These are phyloP conservation scores for Ogataea minuta DNA, from an alignment of 805 yeast species.

Conservation along the genomic window DNA sequence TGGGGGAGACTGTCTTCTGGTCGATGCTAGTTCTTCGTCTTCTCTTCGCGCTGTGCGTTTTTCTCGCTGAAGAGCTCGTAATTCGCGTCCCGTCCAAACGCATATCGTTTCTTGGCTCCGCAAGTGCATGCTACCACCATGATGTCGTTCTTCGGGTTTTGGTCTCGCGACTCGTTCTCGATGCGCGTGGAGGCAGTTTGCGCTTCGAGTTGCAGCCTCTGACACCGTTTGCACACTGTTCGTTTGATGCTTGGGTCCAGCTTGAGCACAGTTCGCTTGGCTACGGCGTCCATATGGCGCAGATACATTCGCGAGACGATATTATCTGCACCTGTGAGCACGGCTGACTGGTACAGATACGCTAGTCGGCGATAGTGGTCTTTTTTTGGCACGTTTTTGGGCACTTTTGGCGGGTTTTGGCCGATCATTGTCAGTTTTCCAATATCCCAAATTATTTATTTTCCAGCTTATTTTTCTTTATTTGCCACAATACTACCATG, in stretches of 20 bases:
- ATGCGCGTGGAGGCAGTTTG: slow-evolving; percentile 38
- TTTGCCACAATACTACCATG: slow-evolving; percentile 44
- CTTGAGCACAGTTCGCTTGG: slow-evolving; percentile 66
- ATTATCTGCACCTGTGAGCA: slow-evolving; percentile 28
- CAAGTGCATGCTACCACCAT: slow-evolving; percentile 55
- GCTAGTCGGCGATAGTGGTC: slow-evolving; percentile 62
- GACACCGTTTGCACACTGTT: slow-evolving; percentile 66
- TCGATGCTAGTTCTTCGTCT: slow-evolving; percentile 20
- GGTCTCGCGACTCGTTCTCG: slow-evolving; percentile 40
- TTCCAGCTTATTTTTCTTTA: neutral
- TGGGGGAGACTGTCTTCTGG: too few relatives aligned
- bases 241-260: slow-evolving; percentile 67
- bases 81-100: slow-evolving; percentile 54
- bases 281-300: slow-evolving; percentile 54
- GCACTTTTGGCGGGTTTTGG: slow-evolving; percentile 25
- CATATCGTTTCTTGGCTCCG: slow-evolving; percentile 52
- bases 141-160: slow-evolving; percentile 40
- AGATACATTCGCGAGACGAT: slow-evolving; percentile 56
- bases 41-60: slow-evolving; percentile 7
- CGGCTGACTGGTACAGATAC: slow-evolving; percentile 56
- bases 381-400: slow-evolving; percentile 45
- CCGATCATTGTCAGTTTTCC: neutral
- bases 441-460: slow-evolving; percentile 3
- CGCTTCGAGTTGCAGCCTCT: slow-evolving; percentile 50
- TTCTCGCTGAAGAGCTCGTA: slow-evolving; percentile 48